Evolutionary conservation across 2,329 filamentous ascomycete genomes (phyloP), one percentile per base, ranked within the genome.

Genomic region (Talaromyces sp.): DNA sequence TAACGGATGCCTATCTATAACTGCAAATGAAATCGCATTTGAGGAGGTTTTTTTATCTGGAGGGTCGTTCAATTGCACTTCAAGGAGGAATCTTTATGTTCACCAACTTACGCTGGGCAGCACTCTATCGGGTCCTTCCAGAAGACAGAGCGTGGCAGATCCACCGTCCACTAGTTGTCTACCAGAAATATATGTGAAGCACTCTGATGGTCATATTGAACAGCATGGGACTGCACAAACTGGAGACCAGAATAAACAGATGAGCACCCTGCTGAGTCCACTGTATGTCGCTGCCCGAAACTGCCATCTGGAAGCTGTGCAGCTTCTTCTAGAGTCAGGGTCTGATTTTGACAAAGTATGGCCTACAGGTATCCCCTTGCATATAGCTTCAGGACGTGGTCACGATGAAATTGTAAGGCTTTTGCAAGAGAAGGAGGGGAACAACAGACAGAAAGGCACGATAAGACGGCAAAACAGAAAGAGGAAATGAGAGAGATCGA

Each of bases 1-100:
- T 62, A 31, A 53, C 5, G 63, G 67, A 59, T 60, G 64, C 67
- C n/a, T 45, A 19, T 45, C n/a, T n/a, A 45, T 45, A 40, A 13
- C 1, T 40, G 38, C 38, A n/a, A 1, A 17, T 6, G 1, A 40
- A 17, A n/a, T 40, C 5, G 1, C 1, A 40, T 40, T 40, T 6
- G 7, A 19, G 1, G 8, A 19, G 7, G 40, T 45, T 19, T 10
- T 19, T 1, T 45, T 54, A 34, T n/a, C 6, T 8, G 51, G 51
- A 31, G 51, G 51, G 29, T n/a, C 27, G 7, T 54, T 54, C 25
- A 54, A 34, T 34, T 31, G 29, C 51, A 54, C 19, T 22, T 45
- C 51, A 5, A 8, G 27, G 0, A 10, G 0, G 51, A 2, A 0
- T 17, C 2, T 34, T 3, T 0, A 5, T 31, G 17, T 19, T 34